A percentile compares a stretch with the other conserved stretches of the same genome.
Conservation (phyloP, 2,329 filamentous ascomycete species). For the Amauroascus verrucosus region DNA sequence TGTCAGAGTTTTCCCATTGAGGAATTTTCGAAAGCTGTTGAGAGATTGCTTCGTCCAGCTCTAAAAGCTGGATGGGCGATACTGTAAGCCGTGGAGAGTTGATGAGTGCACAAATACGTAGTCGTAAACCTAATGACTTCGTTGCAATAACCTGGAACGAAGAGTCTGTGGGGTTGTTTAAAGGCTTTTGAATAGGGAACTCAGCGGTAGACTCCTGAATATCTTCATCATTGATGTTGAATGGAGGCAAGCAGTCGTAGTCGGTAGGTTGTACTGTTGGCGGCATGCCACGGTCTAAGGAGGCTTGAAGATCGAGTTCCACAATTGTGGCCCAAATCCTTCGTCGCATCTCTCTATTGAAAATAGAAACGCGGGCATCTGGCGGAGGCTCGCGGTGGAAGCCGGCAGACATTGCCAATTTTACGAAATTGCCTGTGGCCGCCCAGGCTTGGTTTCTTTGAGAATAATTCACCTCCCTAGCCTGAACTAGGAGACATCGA, state of each 20-base stretch:
- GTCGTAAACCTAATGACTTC: constrained; percentile 20
- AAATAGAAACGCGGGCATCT: constrained; percentile 28
- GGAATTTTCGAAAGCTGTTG: constrained; percentile 29
- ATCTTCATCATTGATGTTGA: constrained; percentile 44
- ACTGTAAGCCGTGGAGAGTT: constrained; percentile 19
- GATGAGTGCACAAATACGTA: constrained; percentile 19
- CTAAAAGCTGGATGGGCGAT: constrained; percentile 31
- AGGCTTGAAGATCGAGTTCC: constrained; percentile 48
- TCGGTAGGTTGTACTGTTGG: constrained; percentile 35
- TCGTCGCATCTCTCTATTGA: constrained; percentile 41
- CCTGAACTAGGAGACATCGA: constrained; percentile 42
- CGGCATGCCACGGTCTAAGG: constrained; percentile 46
- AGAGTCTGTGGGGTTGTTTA: constrained; percentile 29
- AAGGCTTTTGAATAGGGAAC: constrained; percentile 23
- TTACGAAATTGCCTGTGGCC: constrained; percentile 41
- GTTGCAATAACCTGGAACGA: constrained; percentile 27
- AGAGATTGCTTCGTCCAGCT: constrained; percentile 32
- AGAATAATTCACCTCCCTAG: constrained; percentile 42
- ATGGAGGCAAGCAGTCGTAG: constrained; percentile 42
- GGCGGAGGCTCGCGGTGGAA: constrained; percentile 37
- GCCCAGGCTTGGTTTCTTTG: constrained; percentile 47
- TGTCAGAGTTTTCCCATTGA: constrained; percentile 21
- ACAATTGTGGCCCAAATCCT: constrained; percentile 49
- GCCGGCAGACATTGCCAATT: constrained; percentile 44
- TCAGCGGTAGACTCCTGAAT: constrained; percentile 31